Base-by-base conservation (phyloP, 2,329 filamentous ascomycete genomes). In the Xylariaceae sp. region DNA sequence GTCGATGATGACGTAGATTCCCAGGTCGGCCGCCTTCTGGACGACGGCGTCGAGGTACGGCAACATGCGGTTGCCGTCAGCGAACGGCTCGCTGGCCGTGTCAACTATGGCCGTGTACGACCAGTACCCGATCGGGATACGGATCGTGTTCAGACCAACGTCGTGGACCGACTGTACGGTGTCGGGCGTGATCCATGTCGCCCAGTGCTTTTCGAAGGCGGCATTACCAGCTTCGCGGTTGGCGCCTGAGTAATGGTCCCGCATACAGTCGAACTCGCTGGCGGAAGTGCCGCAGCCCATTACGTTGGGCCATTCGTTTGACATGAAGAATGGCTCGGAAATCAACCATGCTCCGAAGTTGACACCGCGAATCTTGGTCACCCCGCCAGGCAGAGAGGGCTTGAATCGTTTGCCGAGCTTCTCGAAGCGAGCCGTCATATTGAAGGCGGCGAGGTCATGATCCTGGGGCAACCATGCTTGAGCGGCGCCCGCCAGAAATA, bases 1-100 rank as follows among this genome's bases (percentile, higher is more conserved):
- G 39, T 67, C 65, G 24, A 67, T 62, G 58, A 73, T 71, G 31
- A 73, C 70, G 47, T 72, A 73, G 36, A 73, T 69, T 31, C 70
- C 70, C 14, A 73, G 58, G 43, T 71, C 66, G 14, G 70, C 64
- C 36, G 70, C 70, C 63, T 71, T 72, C 53, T 65, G 58, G 7
- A 72, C 67, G 4, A 73, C 69, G 21, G 61, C 65, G 31, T 73
- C 70, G 26, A 72, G 69, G 50, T 71, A 70, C 1, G 67, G 68
- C 3, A 73, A 64, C 70, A 69, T 69, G 24, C 36, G 64, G 56
- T 65, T 55, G 12, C 69, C 69, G 51, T 71, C 65, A 21, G 63
- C 61, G 16, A 67, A 67, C 17, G 61, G 65, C 53, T 67, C 65
- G 44, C 60, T 65, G 21, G 53, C 58, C 4, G 44, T 57, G 50